Evolutionary conservation across 441 rosid genomes (phyloP), one percentile per base, ranked within the genome.

Genomic region (Sinapis alba): DNA sequence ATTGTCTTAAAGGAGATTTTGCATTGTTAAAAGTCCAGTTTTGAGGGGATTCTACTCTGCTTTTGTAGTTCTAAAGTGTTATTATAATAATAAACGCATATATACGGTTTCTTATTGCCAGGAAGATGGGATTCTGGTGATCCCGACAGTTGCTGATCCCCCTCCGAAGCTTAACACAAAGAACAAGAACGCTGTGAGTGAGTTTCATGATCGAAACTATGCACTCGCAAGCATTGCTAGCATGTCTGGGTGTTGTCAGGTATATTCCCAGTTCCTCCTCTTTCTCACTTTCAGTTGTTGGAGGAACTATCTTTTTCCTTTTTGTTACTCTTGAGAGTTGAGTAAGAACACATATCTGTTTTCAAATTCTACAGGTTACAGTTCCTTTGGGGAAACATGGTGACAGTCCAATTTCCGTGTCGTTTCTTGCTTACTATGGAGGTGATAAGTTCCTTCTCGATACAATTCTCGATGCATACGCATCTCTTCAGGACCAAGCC

Each of bases 181-280:
- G 85, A 73, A 72, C 23, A 89, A 89, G 81, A 74, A 75, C 26
- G 30, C 54, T 76, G 72, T 77, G 78, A 76, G 81, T 54, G 97
- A 88, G 82, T 86, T 87, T 80, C 83, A 80, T 66, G 84, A 86
- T 75, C 82, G 92, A 75, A 85, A 86, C 51, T 85, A 76, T 58
- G 78, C 85, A 23, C 81, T 91, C 75, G 82, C 88, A 47, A 85
- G 94, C 84, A 86, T 95, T 68, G 88, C 98, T 27, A 92, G 96
- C 87, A 82, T 92, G 94, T 92, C 99, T 47, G 98, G 99, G 7
- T 90, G 99, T 78, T 92, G 99, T 82, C 96, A 95, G 91, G 99
- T 91, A 81, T 67, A 18, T 63, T 71, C 12, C 18, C 43, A 18
- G 41, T 74, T 63, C 32, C 23, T 63, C 32, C 23, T 27, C 53